Percentiles rank a stretch among this genome's conserved stretches.
Evolutionary conservation across 495 filamentous ascomycete genomes (phyloP).

Genomic region (Penicillium ochrochloron): DNA sequence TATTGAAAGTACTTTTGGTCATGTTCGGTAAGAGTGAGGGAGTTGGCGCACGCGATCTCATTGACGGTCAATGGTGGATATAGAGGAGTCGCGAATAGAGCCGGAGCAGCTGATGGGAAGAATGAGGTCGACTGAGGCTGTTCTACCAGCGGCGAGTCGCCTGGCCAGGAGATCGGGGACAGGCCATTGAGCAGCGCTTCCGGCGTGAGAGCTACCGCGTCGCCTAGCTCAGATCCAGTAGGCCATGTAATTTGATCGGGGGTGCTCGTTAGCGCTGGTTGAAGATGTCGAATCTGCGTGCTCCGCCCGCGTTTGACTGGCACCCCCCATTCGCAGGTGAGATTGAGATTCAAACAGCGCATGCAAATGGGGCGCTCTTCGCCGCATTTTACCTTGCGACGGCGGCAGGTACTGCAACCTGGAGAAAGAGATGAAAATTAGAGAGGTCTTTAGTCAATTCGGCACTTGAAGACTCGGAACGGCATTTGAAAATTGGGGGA

Average conservation of each 20-base stretch:
- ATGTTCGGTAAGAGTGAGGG: slow-evolving; percentile 40
- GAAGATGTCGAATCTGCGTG: slow-evolving; percentile 37
- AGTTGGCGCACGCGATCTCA: slow-evolving; percentile 42
- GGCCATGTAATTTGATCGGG: slow-evolving; percentile 21
- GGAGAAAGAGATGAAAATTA: not conserved
- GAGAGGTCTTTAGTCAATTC: slow-evolving; percentile 2
- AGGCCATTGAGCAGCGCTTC: slow-evolving; percentile 17
- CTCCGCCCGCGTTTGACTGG: slow-evolving; percentile 39
- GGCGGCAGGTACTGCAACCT: slow-evolving; percentile 59
- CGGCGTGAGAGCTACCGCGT: slow-evolving; percentile 19
- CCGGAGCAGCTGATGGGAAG: slow-evolving; percentile 16
- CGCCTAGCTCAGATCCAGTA: slow-evolving; percentile 14
- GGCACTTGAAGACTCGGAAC: slow-evolving; percentile 1
- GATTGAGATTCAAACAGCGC: slow-evolving; percentile 43
- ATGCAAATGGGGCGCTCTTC: slow-evolving; percentile 56
- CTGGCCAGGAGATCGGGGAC: slow-evolving; percentile 31
- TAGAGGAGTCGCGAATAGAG: slow-evolving; percentile 24
- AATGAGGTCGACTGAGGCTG: slow-evolving; percentile 15
- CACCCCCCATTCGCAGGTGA: slow-evolving; percentile 46
- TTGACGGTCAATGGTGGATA: slow-evolving; percentile 33
- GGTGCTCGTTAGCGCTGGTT: slow-evolving; percentile 29
- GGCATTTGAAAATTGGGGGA: slow-evolving; percentile 13
- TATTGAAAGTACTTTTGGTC: slow-evolving; percentile 49
- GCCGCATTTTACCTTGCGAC: slow-evolving; percentile 61
- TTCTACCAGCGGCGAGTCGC: slow-evolving; percentile 15